A percentile compares a stretch with the other conserved stretches of the same genome.
phyloP scores from a whole-genome alignment of 2,329 filamentous ascomycete species.

The Trichoderma harzianum region DNA sequence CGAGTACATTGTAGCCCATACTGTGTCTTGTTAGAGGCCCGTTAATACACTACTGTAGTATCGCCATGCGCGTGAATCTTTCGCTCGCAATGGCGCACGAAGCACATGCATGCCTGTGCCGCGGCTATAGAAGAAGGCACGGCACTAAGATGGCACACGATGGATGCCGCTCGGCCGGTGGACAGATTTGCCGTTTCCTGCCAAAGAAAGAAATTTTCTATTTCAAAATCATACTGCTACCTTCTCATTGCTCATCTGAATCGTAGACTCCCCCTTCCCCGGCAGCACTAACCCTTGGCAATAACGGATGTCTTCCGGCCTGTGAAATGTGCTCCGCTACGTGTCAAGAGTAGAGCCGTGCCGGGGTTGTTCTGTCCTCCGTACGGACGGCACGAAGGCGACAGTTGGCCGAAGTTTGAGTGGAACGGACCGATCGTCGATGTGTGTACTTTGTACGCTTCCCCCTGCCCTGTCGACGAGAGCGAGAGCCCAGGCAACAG shows the following conservation, averaged over 20 bases:
- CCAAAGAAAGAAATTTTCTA: neutral
- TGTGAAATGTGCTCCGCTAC: constrained; percentile 10
- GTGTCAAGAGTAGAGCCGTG: constrained; percentile 15
- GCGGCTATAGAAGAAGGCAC: neutral
- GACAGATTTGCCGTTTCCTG: neutral
- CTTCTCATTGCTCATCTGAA: neutral
- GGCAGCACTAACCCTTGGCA: neutral
- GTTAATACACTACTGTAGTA: too few relatives aligned
- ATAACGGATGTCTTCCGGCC: constrained; percentile 9
- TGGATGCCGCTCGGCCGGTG: neutral
- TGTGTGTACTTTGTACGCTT: neutral
- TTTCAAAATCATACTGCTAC: neutral
- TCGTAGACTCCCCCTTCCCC: neutral
- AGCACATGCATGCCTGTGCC: constrained; percentile 2
- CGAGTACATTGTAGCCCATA: neutral
- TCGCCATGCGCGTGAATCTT: neutral
- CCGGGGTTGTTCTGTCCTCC: constrained; percentile 1
- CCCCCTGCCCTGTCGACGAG: neutral
- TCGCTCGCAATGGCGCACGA: neutral
- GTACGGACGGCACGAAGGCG: constrained; percentile 12
- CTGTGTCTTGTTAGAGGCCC: neutral
- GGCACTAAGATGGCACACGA: neutral
- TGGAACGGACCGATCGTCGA: constrained; percentile 14
- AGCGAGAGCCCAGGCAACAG: neutral
- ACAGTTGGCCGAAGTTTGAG: constrained; percentile 17